Percentiles rank a stretch among this genome's conserved stretches.
These are phyloP conservation scores for Hibiscus syriacus DNA, from an alignment of 345 rosid species.

Conservation along the genomic window DNA sequence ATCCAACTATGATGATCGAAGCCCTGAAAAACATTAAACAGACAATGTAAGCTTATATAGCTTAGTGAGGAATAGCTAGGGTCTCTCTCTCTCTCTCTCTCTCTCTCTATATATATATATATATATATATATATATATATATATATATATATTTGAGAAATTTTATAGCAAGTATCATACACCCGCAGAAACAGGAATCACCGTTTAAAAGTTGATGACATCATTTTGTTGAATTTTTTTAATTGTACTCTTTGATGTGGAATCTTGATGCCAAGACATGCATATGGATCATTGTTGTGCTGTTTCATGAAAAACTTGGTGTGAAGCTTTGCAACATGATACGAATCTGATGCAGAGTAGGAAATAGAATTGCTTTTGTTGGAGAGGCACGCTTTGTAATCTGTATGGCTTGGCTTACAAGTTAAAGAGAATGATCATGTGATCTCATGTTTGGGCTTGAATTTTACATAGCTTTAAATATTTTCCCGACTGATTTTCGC, in stretches of 20 bases:
- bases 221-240: neutral
- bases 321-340: neutral
- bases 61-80: neutral
- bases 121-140: neutral
- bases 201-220: neutral
- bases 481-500: neutral
- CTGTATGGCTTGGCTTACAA: too few species aligned
- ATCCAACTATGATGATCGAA: too few species aligned
- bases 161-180: too few species aligned
- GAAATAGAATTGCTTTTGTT: neutral
- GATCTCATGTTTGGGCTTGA: neutral
- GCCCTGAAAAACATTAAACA: too few species aligned
- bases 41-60: too few species aligned
- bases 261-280: neutral
- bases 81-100: too few species aligned
- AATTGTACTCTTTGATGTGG: neutral
- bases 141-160: too few species aligned
- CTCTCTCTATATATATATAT: too few species aligned
- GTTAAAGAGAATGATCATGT: neutral
- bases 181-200: neutral
- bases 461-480: neutral
- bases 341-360: neutral
- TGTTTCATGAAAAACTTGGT: constrained; percentile 3
- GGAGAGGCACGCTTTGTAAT: neutral
- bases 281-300: too few species aligned